phyloP scores from a whole-genome alignment of 2,329 filamentous ascomycete species.

The Paramyrothecium roridum region DNA sequence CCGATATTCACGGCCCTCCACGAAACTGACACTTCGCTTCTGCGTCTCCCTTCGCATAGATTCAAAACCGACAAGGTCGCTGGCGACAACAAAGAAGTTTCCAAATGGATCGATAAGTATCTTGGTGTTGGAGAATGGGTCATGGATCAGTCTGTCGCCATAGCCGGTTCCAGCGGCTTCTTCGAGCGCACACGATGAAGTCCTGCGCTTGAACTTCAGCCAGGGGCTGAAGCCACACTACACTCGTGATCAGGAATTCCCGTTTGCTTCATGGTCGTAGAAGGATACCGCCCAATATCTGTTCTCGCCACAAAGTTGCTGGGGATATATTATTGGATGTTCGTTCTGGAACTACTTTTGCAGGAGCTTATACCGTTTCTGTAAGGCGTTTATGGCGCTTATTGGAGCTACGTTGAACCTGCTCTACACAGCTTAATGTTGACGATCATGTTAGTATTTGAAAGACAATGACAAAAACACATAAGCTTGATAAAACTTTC shows the following conservation, averaged over 20 bases:
- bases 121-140: constrained; percentile 95
- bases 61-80: constrained; percentile 82
- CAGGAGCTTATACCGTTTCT: background rate
- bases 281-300: too few relatives aligned
- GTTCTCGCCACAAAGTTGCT: too few relatives aligned
- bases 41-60: constrained; percentile 43
- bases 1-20: background rate
- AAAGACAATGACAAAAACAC: too few relatives aligned
- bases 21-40: background rate
- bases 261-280: too few relatives aligned
- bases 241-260: too few relatives aligned
- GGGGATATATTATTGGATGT: too few relatives aligned
- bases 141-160: constrained; percentile 94
- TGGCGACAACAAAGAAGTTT: constrained; percentile 75
- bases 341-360: too few relatives aligned
- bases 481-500: too few relatives aligned
- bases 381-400: background rate
- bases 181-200: constrained; percentile 83
- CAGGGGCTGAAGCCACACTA: background rate
- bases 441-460: too few relatives aligned
- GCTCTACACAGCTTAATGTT: background rate
- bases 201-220: background rate
- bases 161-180: constrained; percentile 82
- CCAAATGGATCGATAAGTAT: constrained; percentile 90
- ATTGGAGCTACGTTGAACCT: background rate